These are phyloP conservation scores for Cladobotryum mycophilum DNA, from an alignment of 2,329 filamentous ascomycete genomes.

Conservation along the genomic window DNA sequence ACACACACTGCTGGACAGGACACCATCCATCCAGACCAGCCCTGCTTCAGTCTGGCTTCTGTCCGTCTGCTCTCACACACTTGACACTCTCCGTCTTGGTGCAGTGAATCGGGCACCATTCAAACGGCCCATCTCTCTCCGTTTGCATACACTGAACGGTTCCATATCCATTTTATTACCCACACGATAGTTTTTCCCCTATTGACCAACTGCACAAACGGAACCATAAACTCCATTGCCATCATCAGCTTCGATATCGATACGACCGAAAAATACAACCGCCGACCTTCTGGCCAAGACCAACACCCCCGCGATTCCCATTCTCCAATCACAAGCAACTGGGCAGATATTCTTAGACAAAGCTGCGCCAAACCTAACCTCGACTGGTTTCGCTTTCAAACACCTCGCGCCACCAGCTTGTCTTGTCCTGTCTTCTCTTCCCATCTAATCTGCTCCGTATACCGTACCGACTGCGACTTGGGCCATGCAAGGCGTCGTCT, in stretches of 20 bases:
- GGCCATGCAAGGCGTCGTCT: not conserved
- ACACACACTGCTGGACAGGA: not conserved
- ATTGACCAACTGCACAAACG: no score
- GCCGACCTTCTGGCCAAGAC: conserved; percentile 2
- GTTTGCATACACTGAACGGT: not conserved
- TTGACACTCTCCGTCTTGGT: conserved; percentile 3
- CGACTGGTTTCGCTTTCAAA: conserved; percentile 10
- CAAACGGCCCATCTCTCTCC: conserved; percentile 6
- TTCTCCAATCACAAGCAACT: conserved; percentile 14
- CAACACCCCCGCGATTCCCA: conserved; percentile 8
- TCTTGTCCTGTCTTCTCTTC: not conserved
- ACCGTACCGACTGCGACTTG: conserved; percentile 2
- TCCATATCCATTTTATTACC: not conserved
- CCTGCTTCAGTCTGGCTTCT: not conserved
- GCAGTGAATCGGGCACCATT: conserved; percentile 1
- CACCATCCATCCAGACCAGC: not conserved
- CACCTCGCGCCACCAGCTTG: conserved; percentile 7
- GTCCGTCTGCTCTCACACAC: not conserved
- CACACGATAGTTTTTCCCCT: not conserved
- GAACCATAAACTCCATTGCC: not conserved
- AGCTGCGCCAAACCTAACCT: conserved; percentile 11
- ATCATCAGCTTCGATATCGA: not conserved
- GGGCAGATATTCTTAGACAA: conserved; percentile 9
- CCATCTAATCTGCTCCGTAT: conserved; percentile 7
- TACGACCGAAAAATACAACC: conserved; percentile 1